A percentile compares a stretch with the other conserved stretches of the same genome.
phyloP scores from a whole-genome alignment of 306 rosid species.

The Cucurbita moschata region DNA sequence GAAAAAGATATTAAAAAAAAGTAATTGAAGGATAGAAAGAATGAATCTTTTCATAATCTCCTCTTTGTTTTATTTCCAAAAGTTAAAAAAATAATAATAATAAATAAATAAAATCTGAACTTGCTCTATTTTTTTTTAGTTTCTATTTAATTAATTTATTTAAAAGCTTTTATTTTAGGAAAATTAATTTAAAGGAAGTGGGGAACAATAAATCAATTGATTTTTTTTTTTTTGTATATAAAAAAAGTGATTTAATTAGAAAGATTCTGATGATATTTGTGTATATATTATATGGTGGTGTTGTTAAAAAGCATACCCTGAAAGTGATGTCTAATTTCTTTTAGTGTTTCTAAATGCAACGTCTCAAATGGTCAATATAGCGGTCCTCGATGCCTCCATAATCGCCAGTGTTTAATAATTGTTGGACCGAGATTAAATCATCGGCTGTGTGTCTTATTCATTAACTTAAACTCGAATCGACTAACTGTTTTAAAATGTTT shows the following conservation, averaged over 20 bases:
- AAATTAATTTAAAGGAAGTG: neutral
- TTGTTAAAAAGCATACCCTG: neutral
- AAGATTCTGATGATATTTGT: neutral
- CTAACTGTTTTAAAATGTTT: neutral
- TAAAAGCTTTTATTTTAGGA: neutral
- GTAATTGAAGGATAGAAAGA: neutral
- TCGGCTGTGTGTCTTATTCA: too few relatives aligned
- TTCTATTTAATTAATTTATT: neutral
- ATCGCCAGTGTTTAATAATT: too few relatives aligned
- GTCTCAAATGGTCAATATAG: neutral
- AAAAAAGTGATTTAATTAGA: neutral
- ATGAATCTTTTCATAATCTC: neutral
- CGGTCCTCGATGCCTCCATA: neutral
- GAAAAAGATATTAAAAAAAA: neutral
- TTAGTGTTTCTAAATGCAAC: neutral
- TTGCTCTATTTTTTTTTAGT: neutral
- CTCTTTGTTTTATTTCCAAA: neutral
- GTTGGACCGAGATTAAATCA: too few relatives aligned
- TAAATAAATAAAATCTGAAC: too few relatives aligned
- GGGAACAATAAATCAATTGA: neutral
- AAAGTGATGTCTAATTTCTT: neutral
- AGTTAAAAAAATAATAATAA: neutral
- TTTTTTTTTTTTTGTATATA: neutral
- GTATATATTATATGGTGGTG: neutral
- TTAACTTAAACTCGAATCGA: neutral